Conservation (phyloP, 106 monocot species). For the Dendrobium nobile region DNA sequence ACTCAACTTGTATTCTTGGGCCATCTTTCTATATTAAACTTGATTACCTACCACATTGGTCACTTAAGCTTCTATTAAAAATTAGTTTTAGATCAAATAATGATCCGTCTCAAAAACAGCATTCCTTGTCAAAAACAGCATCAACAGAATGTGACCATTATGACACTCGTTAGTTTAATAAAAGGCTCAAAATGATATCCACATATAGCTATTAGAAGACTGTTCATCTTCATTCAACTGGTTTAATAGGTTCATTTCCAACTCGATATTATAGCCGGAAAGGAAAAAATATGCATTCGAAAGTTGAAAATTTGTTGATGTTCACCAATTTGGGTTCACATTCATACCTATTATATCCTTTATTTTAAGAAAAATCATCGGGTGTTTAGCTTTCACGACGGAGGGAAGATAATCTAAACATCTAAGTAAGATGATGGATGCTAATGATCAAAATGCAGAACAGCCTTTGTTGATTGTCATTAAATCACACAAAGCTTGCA, state of each 20-base stretch:
- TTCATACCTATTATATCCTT: neutral
- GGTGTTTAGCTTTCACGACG: neutral
- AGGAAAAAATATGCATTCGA: neutral
- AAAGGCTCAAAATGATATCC: neutral
- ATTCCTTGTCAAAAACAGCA: neutral
- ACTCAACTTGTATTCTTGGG: too few relatives aligned
- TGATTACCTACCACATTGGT: too few relatives aligned
- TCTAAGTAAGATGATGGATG: neutral
- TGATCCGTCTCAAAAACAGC: neutral
- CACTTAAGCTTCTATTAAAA: neutral
- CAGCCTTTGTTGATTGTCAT: neutral
- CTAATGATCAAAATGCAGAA: neutral
- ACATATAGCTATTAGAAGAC: neutral
- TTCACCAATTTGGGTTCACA: constrained; percentile 1
- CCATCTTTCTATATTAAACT: too few relatives aligned
- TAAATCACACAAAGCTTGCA: neutral
- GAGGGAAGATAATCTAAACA: neutral
- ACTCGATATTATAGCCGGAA: neutral
- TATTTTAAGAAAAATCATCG: neutral
- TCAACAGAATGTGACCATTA: neutral
- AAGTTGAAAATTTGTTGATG: neutral
- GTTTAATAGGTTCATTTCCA: neutral
- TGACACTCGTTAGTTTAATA: neutral
- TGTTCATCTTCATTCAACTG: neutral
- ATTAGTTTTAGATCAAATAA: neutral